A percentile compares a stretch with the other conserved stretches of the same genome.
These are phyloP conservation scores for Apiospora malaysiana DNA, from an alignment of 2,329 filamentous ascomycete genomes.

Conservation along the genomic window DNA sequence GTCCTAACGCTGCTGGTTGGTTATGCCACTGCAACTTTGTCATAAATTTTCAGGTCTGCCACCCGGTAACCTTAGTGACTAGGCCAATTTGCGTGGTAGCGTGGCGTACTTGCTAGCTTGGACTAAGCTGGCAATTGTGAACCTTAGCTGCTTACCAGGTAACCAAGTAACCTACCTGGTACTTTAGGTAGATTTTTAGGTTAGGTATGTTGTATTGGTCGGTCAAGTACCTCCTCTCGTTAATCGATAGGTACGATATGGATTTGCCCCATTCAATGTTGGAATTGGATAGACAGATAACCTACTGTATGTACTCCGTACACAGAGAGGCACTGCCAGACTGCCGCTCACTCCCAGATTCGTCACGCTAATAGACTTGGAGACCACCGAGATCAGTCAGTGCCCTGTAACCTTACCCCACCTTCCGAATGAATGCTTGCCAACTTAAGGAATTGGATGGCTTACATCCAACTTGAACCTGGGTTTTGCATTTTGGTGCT, in stretches of 20 bases:
- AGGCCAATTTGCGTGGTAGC: background rate
- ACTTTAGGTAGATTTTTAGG: background rate
- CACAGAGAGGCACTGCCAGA: too few relatives aligned
- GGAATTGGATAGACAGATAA: background rate
- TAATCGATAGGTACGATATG: too few relatives aligned
- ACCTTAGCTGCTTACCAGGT: too few relatives aligned
- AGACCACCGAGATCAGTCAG: background rate
- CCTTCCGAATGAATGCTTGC: background rate
- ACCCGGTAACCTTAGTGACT: too few relatives aligned
- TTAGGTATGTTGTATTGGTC: background rate
- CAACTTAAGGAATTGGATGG: background rate
- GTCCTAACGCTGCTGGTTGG: slow-evolving; percentile 3
- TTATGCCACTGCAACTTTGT: slow-evolving; percentile 12
- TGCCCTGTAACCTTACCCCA: slow-evolving; percentile 2
- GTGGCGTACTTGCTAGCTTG: background rate
- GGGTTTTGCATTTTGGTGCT: too few relatives aligned
- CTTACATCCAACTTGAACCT: background rate
- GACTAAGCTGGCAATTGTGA: background rate
- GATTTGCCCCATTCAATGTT: background rate
- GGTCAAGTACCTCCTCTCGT: too few relatives aligned
- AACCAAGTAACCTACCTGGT: too few relatives aligned
- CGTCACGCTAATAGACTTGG: background rate
- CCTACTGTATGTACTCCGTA: too few relatives aligned
- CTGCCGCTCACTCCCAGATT: too few relatives aligned
- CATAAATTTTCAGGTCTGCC: slow-evolving; percentile 13